Evolutionary conservation across 1,284 basidiomycete species (phyloP), one percentile per base, ranked within the genome.

Genomic region (Leccinum pachyderme): DNA sequence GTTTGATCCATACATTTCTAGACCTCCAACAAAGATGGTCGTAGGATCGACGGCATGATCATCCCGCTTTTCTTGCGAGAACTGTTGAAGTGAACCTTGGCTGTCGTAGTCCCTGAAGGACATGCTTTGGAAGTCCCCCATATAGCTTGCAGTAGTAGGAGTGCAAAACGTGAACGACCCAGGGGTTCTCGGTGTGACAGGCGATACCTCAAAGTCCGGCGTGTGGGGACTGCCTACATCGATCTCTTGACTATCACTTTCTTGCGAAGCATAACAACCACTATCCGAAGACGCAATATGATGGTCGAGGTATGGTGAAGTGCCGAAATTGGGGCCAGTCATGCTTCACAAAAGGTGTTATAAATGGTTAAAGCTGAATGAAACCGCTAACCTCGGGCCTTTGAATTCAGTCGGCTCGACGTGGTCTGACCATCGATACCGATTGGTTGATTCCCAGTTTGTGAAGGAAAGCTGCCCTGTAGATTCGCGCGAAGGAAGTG

Each of bases 11-110:
- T 75, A 76, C 65, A 82, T 79, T 61, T 87, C 84, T 41, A 91
- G 74, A 2, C 88, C 88, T 12, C 89, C 88, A 28, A 90, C 84
- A 64, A 90, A 91, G 24, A 91, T 75, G 0, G 86, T 84, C 2
- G 78, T 82, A 0, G 82, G 84, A 65, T 90, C 86, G 12, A 86
- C 64, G 22, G 79, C 72, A 45, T 71, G 69, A 32, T 73, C 69
- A 49, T 59, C 55, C 55, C 54, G 52, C 39, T 37, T 64, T 54
- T 46, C 59, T 27, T 57, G 54, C 22, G 53, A 43, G 41, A 59
- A 43, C 41, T 55, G 61, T 7, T 55, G 33, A 13, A 61, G 56
- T 43, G 67, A 63, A 37, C 54, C 27, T 25, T 66, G 58, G 45
- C 64, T 59, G 15, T 54, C 58, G 49, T 54, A 59, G 52, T 60